Evolutionary conservation across 768 basidiomycete species (phyloP).

Genomic region (Mrakia blollopis): DNA sequence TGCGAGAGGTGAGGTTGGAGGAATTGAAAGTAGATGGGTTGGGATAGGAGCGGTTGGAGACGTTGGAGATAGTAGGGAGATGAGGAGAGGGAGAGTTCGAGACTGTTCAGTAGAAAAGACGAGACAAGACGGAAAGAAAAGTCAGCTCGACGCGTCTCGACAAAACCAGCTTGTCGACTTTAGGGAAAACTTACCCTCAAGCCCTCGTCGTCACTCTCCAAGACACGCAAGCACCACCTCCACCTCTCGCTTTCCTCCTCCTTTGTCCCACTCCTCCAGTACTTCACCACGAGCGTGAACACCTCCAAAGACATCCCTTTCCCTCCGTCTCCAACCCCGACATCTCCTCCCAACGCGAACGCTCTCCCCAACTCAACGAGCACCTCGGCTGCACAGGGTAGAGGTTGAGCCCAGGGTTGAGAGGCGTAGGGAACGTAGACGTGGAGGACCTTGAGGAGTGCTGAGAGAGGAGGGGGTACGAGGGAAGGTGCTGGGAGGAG

Average conservation of each 20-base stretch:
- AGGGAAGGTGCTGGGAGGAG: background rate
- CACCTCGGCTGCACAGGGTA: background rate
- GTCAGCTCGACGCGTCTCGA: background rate
- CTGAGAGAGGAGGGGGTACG: background rate
- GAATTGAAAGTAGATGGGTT: background rate
- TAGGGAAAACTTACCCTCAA: slow-evolving; percentile 46
- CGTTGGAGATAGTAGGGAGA: slow-evolving; percentile 49
- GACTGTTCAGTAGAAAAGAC: no score
- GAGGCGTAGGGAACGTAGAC: slow-evolving; percentile 7
- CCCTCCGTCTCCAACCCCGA: background rate
- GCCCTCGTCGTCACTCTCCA: slow-evolving; percentile 34
- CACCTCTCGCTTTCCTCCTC: slow-evolving; percentile 59
- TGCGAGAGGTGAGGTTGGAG: background rate
- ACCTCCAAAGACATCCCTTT: slow-evolving; percentile 55
- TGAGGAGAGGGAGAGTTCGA: slow-evolving; percentile 54
- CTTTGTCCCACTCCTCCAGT: slow-evolving; percentile 54
- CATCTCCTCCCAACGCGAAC: background rate
- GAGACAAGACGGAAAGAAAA: background rate
- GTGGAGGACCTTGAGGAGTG: slow-evolving; percentile 4
- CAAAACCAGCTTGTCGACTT: no score
- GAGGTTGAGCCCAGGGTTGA: slow-evolving; percentile 8
- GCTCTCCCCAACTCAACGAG: background rate
- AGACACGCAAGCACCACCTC: slow-evolving; percentile 67
- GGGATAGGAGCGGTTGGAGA: slow-evolving; percentile 53
- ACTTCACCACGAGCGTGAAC: slow-evolving; percentile 57